Evolutionary conservation across 306 rosid species (phyloP).

Genomic region (Canavalia gladiata): DNA sequence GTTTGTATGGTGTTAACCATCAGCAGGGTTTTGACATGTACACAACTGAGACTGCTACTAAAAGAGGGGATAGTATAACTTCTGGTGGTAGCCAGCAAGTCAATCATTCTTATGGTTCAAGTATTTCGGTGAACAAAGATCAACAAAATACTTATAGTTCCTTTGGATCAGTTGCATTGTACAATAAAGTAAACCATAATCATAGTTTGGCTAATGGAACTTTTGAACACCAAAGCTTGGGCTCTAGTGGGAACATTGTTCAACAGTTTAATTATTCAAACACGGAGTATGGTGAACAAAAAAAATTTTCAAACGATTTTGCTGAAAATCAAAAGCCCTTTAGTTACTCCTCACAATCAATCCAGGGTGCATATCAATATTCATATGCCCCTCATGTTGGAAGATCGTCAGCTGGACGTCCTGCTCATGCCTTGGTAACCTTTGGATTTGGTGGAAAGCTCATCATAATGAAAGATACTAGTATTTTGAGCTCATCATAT

Average conservation of each 20-base stretch:
- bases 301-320: conserved; percentile 58
- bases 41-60: conserved; percentile 49
- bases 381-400: conserved; percentile 67
- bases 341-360: conserved; percentile 62
- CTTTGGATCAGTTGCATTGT: conserved; percentile 60
- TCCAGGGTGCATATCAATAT: conserved; percentile 63
- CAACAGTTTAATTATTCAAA: conserved; percentile 68
- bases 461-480: conserved; percentile 75
- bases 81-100: conserved; percentile 62
- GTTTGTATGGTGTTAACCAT: conserved; percentile 51
- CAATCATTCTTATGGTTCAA: conserved; percentile 59
- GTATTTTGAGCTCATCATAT: conserved; percentile 59
- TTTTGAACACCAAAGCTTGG: conserved; percentile 57
- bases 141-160: conserved; percentile 64
- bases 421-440: conserved; percentile 86
- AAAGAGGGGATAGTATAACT: conserved; percentile 45
- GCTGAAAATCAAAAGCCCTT: conserved; percentile 61
- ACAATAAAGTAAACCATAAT: conserved; percentile 61
- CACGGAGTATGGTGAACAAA: conserved; percentile 55
- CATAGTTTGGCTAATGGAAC: conserved; percentile 62
- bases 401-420: conserved; percentile 90
- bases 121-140: conserved; percentile 49
- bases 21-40: conserved; percentile 61
- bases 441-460: conserved; percentile 99
- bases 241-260: conserved; percentile 51